Base-by-base conservation (phyloP, 2,329 filamentous ascomycete genomes). In the Triangularia setosa region DNA sequence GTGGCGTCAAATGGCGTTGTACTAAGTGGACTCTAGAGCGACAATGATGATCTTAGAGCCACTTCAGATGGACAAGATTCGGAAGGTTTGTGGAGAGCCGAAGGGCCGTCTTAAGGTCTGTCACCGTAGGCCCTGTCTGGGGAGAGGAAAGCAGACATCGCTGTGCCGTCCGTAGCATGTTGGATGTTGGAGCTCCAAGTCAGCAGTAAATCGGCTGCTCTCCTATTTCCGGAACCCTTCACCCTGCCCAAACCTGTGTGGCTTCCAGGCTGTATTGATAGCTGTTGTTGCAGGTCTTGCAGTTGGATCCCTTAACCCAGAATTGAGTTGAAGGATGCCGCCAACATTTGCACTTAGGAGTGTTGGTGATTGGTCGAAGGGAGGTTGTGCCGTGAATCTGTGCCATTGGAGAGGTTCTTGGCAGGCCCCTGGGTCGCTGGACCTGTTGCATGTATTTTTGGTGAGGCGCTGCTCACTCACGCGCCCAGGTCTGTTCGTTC, bases 371-470 rank as follows among this genome's bases (percentile, higher is more conserved):
- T 60, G 58, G 58, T 27, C 12, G 9, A n/a, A 16, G 24, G 1
- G n/a, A 25, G 16, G 40, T 60, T 27, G 58, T 30, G 58, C 58
- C 58, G 44, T 44, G 5, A 30, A 48, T 11, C 12, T 53, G 40
- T 27, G 58, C 40, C 58, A 23, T 44, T 23, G n/a, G 23, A 2
- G 27, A n/a, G 25, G 40, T 23, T 52, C 58, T 59, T 59, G 57
- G 57, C 57, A 23, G 30, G 24, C 57, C 33, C 21, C 58, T 30
- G 24, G 5, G 24, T 35, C 25, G 35, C 35, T 60, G 21, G 14
- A 52, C 14, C 12, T 60, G 58, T 60, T 60, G 16, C 40, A 60
- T 44, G 40, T 60, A 60, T 60, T 60, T 60, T 60, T n/a, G 40
- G 58, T 53, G 27, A 14, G 58, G 35, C 35, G 25, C 40, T 24